These are phyloP conservation scores for Solanum chacoense DNA, from an alignment of 305 asterid genomes.

Conservation along the genomic window DNA sequence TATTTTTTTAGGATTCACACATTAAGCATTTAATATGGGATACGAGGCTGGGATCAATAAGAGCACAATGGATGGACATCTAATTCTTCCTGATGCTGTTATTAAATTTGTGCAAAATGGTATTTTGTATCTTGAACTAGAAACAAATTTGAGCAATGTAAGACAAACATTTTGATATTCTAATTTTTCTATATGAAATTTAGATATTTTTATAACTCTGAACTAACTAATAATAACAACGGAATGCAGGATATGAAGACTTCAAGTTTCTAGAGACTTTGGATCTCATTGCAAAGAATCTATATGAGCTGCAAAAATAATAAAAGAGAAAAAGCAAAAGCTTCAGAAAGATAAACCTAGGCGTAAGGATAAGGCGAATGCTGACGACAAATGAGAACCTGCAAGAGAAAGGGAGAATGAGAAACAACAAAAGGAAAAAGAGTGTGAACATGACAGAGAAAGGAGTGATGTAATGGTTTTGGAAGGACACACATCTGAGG, in stretches of 20 bases:
- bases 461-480: conserved; percentile 40
- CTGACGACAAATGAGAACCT: conserved; percentile 41
- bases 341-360: conserved; percentile 42
- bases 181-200: neutral
- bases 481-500: conserved; percentile 97
- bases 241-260: conserved; percentile 69
- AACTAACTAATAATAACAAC: conserved; percentile 18
- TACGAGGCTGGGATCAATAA: conserved; percentile 60
- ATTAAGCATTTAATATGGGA: conserved; percentile 79
- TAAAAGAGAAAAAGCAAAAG: conserved; percentile 64
- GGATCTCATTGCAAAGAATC: conserved; percentile 83
- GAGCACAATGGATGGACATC: conserved; percentile 52
- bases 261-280: no score
- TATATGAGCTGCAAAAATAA: conserved; percentile 54
- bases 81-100: conserved; percentile 91
- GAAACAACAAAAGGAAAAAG: conserved; percentile 51
- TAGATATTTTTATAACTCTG: conserved; percentile 4
- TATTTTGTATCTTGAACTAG: conserved; percentile 77
- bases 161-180: conserved; percentile 13
- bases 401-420: conserved; percentile 57
- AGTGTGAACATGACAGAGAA: conserved; percentile 26
- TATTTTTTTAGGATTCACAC: conserved; percentile 66
- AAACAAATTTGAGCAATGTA: conserved; percentile 63
- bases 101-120: conserved; percentile 79
- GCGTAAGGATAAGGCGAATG: conserved; percentile 51